Conservation (phyloP, 1,284 basidiomycete species). For the Vanrija humicola region DNA sequence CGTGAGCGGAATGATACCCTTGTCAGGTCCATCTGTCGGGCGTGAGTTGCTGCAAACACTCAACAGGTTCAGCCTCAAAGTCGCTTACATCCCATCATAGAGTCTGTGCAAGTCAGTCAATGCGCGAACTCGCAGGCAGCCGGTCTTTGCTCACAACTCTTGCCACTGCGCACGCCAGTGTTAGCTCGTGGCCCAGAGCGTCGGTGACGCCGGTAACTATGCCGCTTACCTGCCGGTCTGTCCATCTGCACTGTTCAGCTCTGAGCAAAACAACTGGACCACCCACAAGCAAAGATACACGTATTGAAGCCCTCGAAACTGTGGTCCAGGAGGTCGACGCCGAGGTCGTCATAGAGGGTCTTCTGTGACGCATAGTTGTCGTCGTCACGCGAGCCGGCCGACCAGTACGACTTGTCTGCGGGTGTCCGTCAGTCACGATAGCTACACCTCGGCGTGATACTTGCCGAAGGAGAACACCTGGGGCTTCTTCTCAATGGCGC, state of each 20-base stretch:
- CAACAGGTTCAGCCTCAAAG: conserved; percentile 1
- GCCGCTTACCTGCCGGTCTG: neutral
- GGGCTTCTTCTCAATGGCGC: conserved; percentile 78
- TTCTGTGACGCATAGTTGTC: conserved; percentile 85
- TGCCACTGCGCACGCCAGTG: conserved; percentile 29
- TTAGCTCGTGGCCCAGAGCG: conserved; percentile 1
- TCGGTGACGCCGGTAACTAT: no score
- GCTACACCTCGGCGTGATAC: conserved; percentile 5
- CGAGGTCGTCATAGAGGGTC: conserved; percentile 90
- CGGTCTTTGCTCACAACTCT: conserved; percentile 36
- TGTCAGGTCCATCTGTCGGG: conserved; percentile 78
- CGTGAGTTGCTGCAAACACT: conserved; percentile 1
- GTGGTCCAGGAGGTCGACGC: conserved; percentile 90
- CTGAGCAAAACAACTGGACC: no score
- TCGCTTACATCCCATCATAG: conserved; percentile 96
- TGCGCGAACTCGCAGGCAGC: conserved; percentile 2
- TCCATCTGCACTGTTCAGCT: neutral
- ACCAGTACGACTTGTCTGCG: conserved; percentile 89
- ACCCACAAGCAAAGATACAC: conserved; percentile 94
- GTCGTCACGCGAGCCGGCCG: conserved; percentile 80
- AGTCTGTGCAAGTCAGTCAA: conserved; percentile 47
- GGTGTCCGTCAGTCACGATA: neutral
- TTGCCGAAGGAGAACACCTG: conserved; percentile 75
- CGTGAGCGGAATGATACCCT: conserved; percentile 95
- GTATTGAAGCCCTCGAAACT: conserved; percentile 96